Evolutionary conservation across 2,329 filamentous ascomycete species (phyloP).

Genomic region (Penicillium expansum): DNA sequence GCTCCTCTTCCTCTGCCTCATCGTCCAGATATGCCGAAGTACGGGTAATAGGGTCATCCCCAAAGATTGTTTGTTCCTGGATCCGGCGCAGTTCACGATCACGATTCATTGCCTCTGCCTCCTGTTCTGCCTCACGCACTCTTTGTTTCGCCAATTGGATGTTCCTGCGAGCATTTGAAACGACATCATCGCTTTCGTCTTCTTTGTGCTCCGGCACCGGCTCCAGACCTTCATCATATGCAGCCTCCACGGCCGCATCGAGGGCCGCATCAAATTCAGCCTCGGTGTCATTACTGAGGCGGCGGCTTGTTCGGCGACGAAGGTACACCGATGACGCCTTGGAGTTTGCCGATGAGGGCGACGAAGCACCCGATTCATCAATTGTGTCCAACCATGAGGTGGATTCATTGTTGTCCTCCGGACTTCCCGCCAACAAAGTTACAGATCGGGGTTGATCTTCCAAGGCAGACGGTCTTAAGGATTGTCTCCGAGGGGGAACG

Average conservation of each 20-base stretch:
- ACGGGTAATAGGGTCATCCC: conserved; percentile 20
- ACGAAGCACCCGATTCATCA: conserved; percentile 81
- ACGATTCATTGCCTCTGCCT: conserved; percentile 61
- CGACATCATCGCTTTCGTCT: conserved; percentile 32
- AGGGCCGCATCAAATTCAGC: conserved; percentile 91
- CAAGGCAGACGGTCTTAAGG: conserved; percentile 36
- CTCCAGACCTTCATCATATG: conserved; percentile 89
- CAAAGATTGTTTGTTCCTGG: conserved; percentile 29
- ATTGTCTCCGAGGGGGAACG: conserved; percentile 39
- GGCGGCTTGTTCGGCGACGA: conserved; percentile 67
- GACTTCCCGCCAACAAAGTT: not conserved
- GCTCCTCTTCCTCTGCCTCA: conserved; percentile 70
- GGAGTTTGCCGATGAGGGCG: conserved; percentile 75
- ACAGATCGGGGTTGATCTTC: conserved; percentile 26
- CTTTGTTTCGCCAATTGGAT: conserved; percentile 74
- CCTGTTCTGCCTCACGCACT: conserved; percentile 69
- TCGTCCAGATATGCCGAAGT: conserved; percentile 55
- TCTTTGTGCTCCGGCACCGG: conserved; percentile 50
- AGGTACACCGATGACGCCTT: conserved; percentile 68
- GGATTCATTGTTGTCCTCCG: conserved; percentile 70
- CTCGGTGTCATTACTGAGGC: conserved; percentile 70
- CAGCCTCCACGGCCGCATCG: conserved; percentile 92
- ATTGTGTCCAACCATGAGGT: conserved; percentile 94
- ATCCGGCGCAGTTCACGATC: conserved; percentile 57
- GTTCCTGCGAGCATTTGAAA: conserved; percentile 57